phyloP scores from a whole-genome alignment of 306 rosid genomes.

The Malus domestica region DNA sequence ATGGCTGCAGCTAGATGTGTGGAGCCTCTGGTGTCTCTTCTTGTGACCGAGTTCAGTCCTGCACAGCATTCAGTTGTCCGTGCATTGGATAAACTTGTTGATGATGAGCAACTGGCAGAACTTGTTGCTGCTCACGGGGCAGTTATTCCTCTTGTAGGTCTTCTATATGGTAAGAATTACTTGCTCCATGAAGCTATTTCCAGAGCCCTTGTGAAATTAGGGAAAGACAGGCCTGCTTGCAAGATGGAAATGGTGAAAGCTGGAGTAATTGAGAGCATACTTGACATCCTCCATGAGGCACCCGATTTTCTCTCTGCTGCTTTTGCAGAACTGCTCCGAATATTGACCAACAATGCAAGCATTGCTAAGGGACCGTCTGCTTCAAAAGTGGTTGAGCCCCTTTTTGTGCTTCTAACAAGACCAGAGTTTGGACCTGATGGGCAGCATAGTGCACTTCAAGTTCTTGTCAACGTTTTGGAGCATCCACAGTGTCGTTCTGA shows the following conservation, averaged over 20 bases:
- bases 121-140: conserved; percentile 91
- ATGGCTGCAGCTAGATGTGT: conserved; percentile 89
- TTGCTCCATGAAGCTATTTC: conserved; percentile 92
- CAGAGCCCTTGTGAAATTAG: conserved; percentile 87
- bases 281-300: conserved; percentile 74
- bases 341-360: conserved; percentile 93
- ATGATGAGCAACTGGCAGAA: conserved; percentile 97
- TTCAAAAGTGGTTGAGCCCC: conserved; percentile 86
- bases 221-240: conserved; percentile 95
- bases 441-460: conserved; percentile 90
- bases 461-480: conserved; percentile 90
- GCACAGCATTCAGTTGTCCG: conserved; percentile 90
- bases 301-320: conserved; percentile 90
- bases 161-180: conserved; percentile 78
- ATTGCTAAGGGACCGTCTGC: conserved; percentile 93
- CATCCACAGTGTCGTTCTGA: conserved; percentile 97
- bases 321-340: conserved; percentile 84
- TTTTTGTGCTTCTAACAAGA: conserved; percentile 72
- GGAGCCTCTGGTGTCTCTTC: conserved; percentile 95
- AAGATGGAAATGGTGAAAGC: conserved; percentile 99
- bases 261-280: conserved; percentile 83
- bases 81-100: conserved; percentile 93
- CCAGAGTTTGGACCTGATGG: conserved; percentile 92
- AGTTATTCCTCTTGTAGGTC: conserved; percentile 89
- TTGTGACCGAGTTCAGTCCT: conserved; percentile 70